Evolutionary conservation across 768 basidiomycete genomes (phyloP).

Genomic region (Termitomyces titanicus): DNA sequence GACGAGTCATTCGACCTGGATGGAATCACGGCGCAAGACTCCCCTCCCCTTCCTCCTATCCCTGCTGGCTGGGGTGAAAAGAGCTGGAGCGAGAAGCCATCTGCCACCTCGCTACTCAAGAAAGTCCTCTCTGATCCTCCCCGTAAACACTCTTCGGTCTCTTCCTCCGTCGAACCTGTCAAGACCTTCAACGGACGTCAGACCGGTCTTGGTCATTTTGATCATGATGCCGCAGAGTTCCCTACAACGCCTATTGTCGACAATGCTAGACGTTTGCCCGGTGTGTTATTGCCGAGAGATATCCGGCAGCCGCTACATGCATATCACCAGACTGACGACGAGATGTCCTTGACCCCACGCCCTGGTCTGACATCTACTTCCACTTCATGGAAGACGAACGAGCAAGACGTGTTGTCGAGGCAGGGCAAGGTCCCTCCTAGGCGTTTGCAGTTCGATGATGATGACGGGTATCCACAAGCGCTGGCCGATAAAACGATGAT

Average conservation of each 20-base stretch:
- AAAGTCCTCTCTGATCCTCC: conserved; percentile 11
- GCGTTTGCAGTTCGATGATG: background rate
- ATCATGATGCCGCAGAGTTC: conserved; percentile 11
- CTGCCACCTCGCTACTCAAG: conserved; percentile 10
- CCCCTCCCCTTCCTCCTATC: conserved; percentile 10
- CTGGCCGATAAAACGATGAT: background rate
- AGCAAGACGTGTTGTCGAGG: background rate
- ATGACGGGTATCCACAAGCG: background rate
- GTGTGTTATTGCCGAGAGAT: conserved; percentile 8
- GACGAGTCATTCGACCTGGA: conserved; percentile 4
- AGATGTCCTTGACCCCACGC: conserved; percentile 16
- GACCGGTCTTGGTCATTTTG: conserved; percentile 13
- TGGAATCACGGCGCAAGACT: background rate
- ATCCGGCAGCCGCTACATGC: conserved; percentile 8
- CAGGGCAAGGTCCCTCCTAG: background rate
- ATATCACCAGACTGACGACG: conserved; percentile 9
- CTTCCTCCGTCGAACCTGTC: conserved; percentile 6
- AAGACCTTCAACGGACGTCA: conserved; percentile 28
- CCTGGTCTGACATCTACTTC: conserved; percentile 5
- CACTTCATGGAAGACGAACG: conserved; percentile 4
- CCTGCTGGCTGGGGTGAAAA: conserved; percentile 13
- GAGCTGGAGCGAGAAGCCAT: conserved; percentile 8
- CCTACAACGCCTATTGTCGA: conserved; percentile 11
- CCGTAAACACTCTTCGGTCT: conserved; percentile 7
- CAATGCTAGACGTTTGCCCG: conserved; percentile 10